Evolutionary conservation across 352 stramenopile species (phyloP).

Genomic region (Phytopythium montanum): DNA sequence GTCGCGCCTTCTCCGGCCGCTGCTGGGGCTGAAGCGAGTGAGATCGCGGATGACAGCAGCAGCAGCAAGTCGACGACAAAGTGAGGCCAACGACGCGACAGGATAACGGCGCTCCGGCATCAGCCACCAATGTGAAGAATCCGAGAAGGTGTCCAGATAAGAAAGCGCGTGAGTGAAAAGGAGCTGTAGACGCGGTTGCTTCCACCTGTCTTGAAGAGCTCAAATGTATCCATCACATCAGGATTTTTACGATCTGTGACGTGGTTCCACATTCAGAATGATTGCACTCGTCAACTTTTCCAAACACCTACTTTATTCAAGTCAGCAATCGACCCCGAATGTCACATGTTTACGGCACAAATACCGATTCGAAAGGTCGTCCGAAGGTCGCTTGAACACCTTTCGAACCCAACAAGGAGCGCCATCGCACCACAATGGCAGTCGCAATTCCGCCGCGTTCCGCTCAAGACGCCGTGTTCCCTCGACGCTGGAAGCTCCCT

Average conservation of each 20-base stretch:
- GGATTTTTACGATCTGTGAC: not conserved
- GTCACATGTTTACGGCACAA: slow-evolving; percentile 3
- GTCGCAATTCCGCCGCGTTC: not conserved
- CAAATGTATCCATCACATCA: slow-evolving; percentile 2
- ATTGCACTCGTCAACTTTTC: not conserved
- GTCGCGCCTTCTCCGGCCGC: slow-evolving; percentile 15
- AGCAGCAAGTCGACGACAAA: not conserved
- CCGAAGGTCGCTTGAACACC: not conserved
- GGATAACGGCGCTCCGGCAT: not conserved
- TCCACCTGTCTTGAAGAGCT: not conserved
- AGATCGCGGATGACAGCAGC: not conserved
- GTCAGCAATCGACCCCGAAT: not conserved
- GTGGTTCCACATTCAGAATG: not conserved
- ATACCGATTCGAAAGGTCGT: not conserved
- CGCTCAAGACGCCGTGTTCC: not conserved
- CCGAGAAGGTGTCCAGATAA: not conserved
- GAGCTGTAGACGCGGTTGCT: no score
- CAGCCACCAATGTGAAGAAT: not conserved
- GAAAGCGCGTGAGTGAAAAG: not conserved
- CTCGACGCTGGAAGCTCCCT: not conserved
- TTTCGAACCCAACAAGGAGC: not conserved
- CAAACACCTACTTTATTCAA: not conserved
- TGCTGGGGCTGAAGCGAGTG: slow-evolving; percentile 10
- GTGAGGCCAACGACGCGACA: not conserved
- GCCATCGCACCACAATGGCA: not conserved